Base-by-base conservation (phyloP, 2,329 filamentous ascomycete species). In the Epichloe glyceriae region DNA sequence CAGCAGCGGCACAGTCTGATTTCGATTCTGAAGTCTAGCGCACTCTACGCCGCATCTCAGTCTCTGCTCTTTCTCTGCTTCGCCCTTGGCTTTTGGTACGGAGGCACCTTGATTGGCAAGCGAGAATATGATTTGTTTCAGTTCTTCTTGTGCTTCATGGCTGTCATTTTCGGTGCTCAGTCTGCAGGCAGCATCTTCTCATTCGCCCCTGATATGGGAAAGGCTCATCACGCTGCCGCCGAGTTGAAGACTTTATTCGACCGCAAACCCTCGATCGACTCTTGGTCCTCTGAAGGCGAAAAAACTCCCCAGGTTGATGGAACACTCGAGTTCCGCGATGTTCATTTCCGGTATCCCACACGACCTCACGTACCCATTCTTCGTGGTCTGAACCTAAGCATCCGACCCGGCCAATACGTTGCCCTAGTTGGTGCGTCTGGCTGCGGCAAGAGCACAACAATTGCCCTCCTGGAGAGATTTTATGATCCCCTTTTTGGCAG, bases 271-370 rank as follows among this genome's bases (percentile, higher is more conserved):
- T 68, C 71, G 3, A 93, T 97, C 57, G 90, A 95, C 62, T 80
- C 82, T 0, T 94, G 88, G 87, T 86, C 84, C 0, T 58, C 74
- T 0, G 79, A 83, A 1, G 89, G 89, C 15, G 76, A 79, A 17
- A 70, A 68, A 2, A 58, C 94, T 6, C 68, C 78, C 1, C 61
- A 73, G 2, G 75, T 91, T 22, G 79, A 93, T 19, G 91, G 90
- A 26, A 77, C 76, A 12, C 79, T 98, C 55, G 89, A 97, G 64
- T 95, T 98, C 71, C 82, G 86, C 19, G 83, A 94, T 57, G 89
- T 97, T 2, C 88, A 95, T 64, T 97, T 96, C 76, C 80, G 88
- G 41, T 98, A 97, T 62, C 90, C 91, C 0, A 95, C 88, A 0
- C 81, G 93, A 1, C 86, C 88, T 0, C 88, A 95, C 58, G 88